Base-by-base conservation (phyloP, 495 filamentous ascomycete genomes). In the Penicillium egyptiacum region DNA sequence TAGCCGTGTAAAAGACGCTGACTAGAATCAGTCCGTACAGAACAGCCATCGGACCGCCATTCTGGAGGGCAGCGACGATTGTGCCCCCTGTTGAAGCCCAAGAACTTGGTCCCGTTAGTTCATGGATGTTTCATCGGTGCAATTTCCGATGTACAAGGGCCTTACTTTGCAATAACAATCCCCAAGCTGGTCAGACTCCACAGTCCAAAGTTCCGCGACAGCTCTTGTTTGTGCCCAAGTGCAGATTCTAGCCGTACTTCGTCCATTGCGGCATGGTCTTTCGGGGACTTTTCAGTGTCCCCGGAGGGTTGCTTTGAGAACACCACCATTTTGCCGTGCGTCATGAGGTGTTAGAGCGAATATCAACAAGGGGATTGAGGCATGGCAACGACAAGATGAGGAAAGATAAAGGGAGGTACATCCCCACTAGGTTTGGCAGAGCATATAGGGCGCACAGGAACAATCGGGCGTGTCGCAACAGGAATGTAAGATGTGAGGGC, bases 121-220 rank as follows among this genome's bases (percentile, higher is more conserved):
- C 0, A 22, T 43, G 1, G n/a, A 33, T 50, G 7, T 26, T 26
- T 2, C 1, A 12, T 30, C 25, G 2, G 10, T 28, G 11, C 9
- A 16, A 49, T 12, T 23, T 8, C 43, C 16, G 31, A 41, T 26
- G 30, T 16, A 19, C 14, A n/a, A 40, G 44, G 50, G 46, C 62
- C 75, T 51, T 60, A 78, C 75, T 79, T 79, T 9, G 75, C 76
- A 52, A 79, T 76, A 45, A 78, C 64, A 50, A 79, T 77, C 0
- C 76, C 76, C 55, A 79, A 50, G 53, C 74, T 75, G 8, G 76
- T 78, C 50, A 79, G 50, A 54, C 74, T 77, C 50, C 74, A 70
- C 12, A 80, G 53, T 14, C 72, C 67, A 53, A 77, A 79, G 52
- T 74, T 72, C 22, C 77, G 57, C 5, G 58, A 57, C 31, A 80